phyloP scores from a whole-genome alignment of 257 asterid genomes.

The Scutellaria baicalensis region DNA sequence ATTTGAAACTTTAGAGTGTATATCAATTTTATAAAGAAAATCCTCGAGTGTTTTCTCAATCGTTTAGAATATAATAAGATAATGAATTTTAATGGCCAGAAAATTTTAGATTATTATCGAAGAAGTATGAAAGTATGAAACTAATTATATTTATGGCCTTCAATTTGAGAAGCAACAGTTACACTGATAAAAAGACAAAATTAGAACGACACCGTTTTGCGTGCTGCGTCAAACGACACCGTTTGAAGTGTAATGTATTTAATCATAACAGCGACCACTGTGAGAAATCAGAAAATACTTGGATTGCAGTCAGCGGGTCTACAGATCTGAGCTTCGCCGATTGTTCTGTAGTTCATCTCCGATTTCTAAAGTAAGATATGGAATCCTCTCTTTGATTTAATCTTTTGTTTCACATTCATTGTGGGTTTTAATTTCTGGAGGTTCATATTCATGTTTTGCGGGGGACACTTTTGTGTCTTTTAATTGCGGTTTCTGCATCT shows the following conservation, averaged over 20 bases:
- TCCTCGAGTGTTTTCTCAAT: no score
- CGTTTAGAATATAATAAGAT: no score
- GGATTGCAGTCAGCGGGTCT: slow-evolving; percentile 1
- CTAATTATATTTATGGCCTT: no score
- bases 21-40: no score
- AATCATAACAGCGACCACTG: not conserved
- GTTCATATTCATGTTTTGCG: not conserved
- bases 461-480: not conserved
- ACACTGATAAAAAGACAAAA: no score
- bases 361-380: slow-evolving; percentile 22
- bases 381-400: not conserved
- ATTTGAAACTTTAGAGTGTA: no score
- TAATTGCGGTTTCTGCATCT: slow-evolving; percentile 8
- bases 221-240: not conserved
- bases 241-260: not conserved
- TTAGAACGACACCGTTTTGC: not conserved
- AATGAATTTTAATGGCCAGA: no score
- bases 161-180: no score
- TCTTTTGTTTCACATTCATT: not conserved
- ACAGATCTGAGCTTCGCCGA: slow-evolving; percentile 23
- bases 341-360: slow-evolving; percentile 4
- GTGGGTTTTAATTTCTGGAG: not conserved
- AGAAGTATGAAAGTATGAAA: no score
- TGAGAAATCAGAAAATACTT: not conserved
- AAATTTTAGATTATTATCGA: no score